Evolutionary conservation across 768 basidiomycete genomes (phyloP).

Genomic region (Tulasnella calospora): DNA sequence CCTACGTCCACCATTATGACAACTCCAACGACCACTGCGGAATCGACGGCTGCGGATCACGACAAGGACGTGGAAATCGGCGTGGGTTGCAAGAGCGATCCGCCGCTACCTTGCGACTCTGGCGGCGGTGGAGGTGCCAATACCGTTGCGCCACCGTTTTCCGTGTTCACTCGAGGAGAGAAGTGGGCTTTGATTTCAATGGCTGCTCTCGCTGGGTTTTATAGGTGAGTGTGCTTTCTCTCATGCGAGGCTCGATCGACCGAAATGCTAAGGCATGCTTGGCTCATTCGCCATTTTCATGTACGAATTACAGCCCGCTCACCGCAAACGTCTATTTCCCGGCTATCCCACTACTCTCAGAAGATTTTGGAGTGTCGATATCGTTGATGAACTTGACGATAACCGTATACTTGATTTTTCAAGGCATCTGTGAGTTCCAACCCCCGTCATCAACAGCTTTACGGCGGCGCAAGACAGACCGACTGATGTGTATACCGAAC

Average conservation of each 20-base stretch:
- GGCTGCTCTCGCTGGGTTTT: slow-evolving; percentile 23
- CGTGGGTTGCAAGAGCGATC: neutral
- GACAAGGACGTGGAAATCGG: neutral
- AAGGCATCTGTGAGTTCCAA: slow-evolving; percentile 50
- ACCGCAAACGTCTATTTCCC: slow-evolving; percentile 35
- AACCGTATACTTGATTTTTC: slow-evolving; percentile 68
- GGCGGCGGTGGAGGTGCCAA: neutral
- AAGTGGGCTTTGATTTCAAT: slow-evolving; percentile 25
- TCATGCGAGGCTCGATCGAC: neutral
- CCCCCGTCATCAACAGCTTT: neutral
- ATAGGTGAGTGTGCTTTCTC: slow-evolving; percentile 14
- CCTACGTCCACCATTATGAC: neutral
- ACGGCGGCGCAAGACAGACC: neutral
- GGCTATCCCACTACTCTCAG: slow-evolving; percentile 63
- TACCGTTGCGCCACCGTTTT: neutral
- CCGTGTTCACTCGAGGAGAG: slow-evolving; percentile 25
- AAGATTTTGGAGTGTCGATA: slow-evolving; percentile 57
- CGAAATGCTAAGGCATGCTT: too few species aligned
- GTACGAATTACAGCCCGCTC: slow-evolving; percentile 30
- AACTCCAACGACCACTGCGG: neutral
- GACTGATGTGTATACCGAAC: neutral
- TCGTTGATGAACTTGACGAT: slow-evolving; percentile 78
- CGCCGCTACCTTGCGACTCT: neutral
- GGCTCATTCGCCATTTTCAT: neutral
- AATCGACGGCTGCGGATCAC: neutral